A percentile compares a stretch with the other conserved stretches of the same genome.
These are phyloP conservation scores for Diphasiastrum complanatum DNA, from an alignment of 83 land plant species.

Conservation along the genomic window DNA sequence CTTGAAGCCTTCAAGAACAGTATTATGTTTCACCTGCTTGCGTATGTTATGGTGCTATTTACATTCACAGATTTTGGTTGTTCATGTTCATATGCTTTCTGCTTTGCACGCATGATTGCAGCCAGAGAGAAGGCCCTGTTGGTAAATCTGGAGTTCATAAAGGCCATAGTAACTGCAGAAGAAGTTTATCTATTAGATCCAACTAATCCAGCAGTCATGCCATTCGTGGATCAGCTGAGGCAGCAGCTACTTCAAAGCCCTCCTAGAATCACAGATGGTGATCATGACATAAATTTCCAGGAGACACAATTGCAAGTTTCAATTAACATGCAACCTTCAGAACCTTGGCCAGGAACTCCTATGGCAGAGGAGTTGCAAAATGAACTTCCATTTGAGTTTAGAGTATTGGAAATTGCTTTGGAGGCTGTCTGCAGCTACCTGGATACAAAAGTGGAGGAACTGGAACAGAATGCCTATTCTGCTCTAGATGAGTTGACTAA, in stretches of 20 bases:
- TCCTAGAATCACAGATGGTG: slow-evolving; percentile 13
- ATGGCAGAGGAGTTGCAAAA: slow-evolving; percentile 41
- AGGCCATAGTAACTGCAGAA: slow-evolving; percentile 87
- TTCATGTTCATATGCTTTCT: not conserved
- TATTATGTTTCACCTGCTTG: no score
- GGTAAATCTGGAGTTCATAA: slow-evolving; percentile 84
- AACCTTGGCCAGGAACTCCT: slow-evolving; percentile 26
- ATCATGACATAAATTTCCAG: slow-evolving; percentile 17
- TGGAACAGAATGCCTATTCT: slow-evolving; percentile 73
- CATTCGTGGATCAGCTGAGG: slow-evolving; percentile 82
- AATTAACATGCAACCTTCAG: no score
- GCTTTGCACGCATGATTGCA: slow-evolving; percentile 24
- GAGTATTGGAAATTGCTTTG: slow-evolving; percentile 81
- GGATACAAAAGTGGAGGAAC: slow-evolving; percentile 61
- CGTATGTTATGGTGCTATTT: not conserved
- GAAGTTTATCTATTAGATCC: slow-evolving; percentile 85
- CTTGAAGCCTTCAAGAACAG: no score
- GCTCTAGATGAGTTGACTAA: slow-evolving; percentile 77
- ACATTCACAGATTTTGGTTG: not conserved
- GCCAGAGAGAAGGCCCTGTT: slow-evolving; percentile 96
- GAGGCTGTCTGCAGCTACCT: slow-evolving; percentile 82
- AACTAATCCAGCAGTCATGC: slow-evolving; percentile 50
- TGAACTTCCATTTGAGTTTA: slow-evolving; percentile 96
- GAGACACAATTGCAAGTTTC: no score
- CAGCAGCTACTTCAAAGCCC: slow-evolving; percentile 44